Evolutionary conservation across 2,329 filamentous ascomycete species (phyloP), one percentile per base, ranked within the genome.

Genomic region (Golovinomyces cichoracearum): DNA sequence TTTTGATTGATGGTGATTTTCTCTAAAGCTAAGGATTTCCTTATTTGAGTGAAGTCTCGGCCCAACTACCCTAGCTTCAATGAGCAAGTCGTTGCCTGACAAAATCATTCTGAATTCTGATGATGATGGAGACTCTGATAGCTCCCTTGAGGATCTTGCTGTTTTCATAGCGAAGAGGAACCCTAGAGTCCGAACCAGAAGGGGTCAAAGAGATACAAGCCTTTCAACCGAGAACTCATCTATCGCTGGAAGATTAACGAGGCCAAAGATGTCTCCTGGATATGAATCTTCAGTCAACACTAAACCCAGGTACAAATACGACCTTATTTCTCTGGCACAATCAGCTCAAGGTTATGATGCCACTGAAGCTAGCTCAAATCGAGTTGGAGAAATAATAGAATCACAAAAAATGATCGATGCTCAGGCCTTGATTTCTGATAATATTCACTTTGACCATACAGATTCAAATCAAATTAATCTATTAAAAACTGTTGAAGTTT

Each of bases 61-160:
- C n/a, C n/a, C n/a, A n/a, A n/a, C n/a, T 33, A 33, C 10, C 7
- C 29, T 12, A 33, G 29, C 2, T 4, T 46, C 13, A 44, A 44
- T 45, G n/a, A 22, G 31, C 19, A 33, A 44, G 9, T 25, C 21
- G 1, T 40, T 25, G 15, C 48, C 47, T 27, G 49, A 51, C 23
- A 48, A 49, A 31, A 47, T 78, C 49, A 80, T 86, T 37, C 69
- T 69, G 42, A 77, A 73, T 48, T 85, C 82, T 0, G 82, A 86
- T 57, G 69, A 72, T 38, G 42, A 45, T 41, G 70, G 69, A 25
- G 69, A 72, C 45, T 78, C 78, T 0, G 65, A 72, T 50, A 66
- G 63, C 47, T 47, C 45, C 19, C 19, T 47, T 3, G 45, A 47
- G 22, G 45, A 47, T 26, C 31, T 47, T 9, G 22, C 19, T 5